Conservation (phyloP, 176 grass and related monocot species). For the Pharus latifolius region DNA sequence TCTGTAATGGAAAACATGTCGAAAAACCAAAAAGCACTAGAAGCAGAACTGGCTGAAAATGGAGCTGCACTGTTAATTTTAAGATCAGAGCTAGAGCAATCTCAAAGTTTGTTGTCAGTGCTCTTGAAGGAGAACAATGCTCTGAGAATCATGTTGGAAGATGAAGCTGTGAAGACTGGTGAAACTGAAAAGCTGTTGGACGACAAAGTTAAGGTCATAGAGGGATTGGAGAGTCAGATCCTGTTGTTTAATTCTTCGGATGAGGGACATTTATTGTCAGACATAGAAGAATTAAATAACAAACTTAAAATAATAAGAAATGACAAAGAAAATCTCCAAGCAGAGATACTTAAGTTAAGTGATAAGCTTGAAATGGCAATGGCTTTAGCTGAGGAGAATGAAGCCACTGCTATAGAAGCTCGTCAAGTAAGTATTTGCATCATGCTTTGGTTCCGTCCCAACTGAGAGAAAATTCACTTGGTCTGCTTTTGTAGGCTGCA, state of each 20-base stretch:
- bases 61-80: constrained; percentile 20
- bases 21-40: constrained; percentile 38
- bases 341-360: constrained; percentile 42
- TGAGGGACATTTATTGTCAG: constrained; percentile 25
- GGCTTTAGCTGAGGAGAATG: constrained; percentile 83
- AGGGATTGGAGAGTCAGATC: constrained; percentile 62
- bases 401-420: constrained; percentile 75
- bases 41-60: constrained; percentile 49
- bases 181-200: constrained; percentile 40
- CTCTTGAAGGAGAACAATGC: constrained; percentile 56
- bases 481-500: constrained; percentile 43
- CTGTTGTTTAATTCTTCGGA: constrained; percentile 47
- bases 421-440: constrained; percentile 46
- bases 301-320: constrained; percentile 31
- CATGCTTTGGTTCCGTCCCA: background rate
- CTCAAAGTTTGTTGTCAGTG: constrained; percentile 25
- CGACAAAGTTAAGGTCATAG: constrained; percentile 58
- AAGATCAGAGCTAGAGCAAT: constrained; percentile 61
- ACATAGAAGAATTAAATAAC: constrained; percentile 36
- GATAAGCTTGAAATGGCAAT: constrained; percentile 63
- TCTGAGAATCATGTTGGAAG: constrained; percentile 50
- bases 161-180: constrained; percentile 37
- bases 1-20: constrained; percentile 35
- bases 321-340: constrained; percentile 34
- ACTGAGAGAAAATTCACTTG: constrained; percentile 9